Evolutionary conservation across 2,329 filamentous ascomycete genomes (phyloP).

Genomic region (Blumeria graminis): DNA sequence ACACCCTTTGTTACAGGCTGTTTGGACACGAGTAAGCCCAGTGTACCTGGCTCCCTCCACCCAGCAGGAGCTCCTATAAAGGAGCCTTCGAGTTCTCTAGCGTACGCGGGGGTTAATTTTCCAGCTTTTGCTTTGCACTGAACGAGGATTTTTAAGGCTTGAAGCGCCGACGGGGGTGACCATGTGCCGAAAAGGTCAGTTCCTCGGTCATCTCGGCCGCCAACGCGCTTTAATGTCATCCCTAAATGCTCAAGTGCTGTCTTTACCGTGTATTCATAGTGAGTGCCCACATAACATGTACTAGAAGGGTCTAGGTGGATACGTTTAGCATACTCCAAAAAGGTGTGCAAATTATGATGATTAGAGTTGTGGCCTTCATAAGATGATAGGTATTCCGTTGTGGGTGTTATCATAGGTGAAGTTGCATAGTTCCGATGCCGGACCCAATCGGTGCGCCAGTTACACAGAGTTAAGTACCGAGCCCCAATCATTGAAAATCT

Average conservation of each 20-base stretch:
- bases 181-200: constrained; percentile 55
- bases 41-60: constrained; percentile 39
- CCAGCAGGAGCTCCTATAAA: constrained; percentile 48
- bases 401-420: too few species aligned
- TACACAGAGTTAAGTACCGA: too few species aligned
- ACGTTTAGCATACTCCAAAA: constrained; percentile 35
- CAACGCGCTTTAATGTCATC: constrained; percentile 40
- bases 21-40: constrained; percentile 49
- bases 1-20: constrained; percentile 56
- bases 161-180: constrained; percentile 25
- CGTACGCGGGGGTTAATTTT: constrained; percentile 27
- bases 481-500: too few species aligned
- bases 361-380: constrained; percentile 13
- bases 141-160: constrained; percentile 23
- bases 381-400: too few species aligned
- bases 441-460: too few species aligned
- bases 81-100: constrained; percentile 61
- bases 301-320: constrained; percentile 28
- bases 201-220: constrained; percentile 41
- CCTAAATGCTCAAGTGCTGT: constrained; percentile 31
- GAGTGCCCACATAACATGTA: constrained; percentile 45
- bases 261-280: constrained; percentile 50
- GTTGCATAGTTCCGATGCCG: too few species aligned
- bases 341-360: constrained; percentile 40
- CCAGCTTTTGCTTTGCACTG: constrained; percentile 46